Evolutionary conservation across 352 stramenopile species (phyloP), one percentile per base, ranked within the genome.

Genomic region (Phytopythium cucurbitacearum): DNA sequence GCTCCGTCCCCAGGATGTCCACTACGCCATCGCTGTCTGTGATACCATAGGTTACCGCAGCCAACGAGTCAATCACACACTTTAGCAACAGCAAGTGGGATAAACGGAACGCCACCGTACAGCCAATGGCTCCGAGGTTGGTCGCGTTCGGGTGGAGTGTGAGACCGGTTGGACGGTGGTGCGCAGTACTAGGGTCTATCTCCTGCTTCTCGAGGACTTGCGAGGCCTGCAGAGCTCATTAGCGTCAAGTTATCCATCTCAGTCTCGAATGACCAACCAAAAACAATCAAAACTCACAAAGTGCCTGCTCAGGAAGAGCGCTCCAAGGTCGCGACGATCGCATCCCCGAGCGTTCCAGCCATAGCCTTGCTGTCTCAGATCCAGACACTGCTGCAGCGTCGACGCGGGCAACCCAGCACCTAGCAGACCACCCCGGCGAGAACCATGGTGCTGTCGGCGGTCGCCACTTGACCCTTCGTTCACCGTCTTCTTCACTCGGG

Each of bases 81-180:
- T 28, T 28, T 28, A 1, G 21, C 21, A 40, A 12, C 12, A 35
- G 33, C 47, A 49, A 28, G 21, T 28, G 21, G 21, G 21, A 28
- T 28, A 28, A 28, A 28, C 2, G 21, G 21, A 53, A 5, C 49
- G 8, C 32, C 44, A 41, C 64, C 60, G 48, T 51, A 82, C 72
- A 63, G 15, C 60, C 61, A 16, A 77, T 57, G n/a, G 72, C 72
- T 8, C 60, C 69, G n/a, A 73, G 48, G 56, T 66, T 62, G 34
- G 42, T 67, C 8, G 44, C 53, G 40, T 12, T 34, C 21, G 51
- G 40, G 53, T 71, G 64, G 11, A 82, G 52, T 12, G 61, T 65
- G 3, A 77, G 43, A n/a, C 63, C 57, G 16, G 64, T 79, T n/a
- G 76, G 52, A 39, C 50, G 59, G 28, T 53, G 60, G 5, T 11